Percentiles rank a stretch among this genome's conserved stretches.
Evolutionary conservation across 2,329 filamentous ascomycete species (phyloP).

Genomic region (Colletotrichum sp.): DNA sequence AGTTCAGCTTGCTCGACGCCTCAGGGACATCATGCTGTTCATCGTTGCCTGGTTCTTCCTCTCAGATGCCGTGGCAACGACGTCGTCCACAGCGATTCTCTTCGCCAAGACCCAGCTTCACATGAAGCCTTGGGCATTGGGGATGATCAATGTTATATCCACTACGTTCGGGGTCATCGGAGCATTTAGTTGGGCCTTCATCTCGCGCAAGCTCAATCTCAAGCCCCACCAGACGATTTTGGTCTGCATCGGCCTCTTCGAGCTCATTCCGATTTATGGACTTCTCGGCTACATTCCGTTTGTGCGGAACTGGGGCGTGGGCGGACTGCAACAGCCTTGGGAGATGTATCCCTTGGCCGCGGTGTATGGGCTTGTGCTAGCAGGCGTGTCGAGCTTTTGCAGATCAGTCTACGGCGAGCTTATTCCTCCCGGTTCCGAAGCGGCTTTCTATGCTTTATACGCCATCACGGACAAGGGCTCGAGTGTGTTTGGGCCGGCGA

Average conservation of each 20-base stretch:
- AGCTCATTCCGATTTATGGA: conserved; percentile 91
- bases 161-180: conserved; percentile 85
- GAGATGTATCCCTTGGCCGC: conserved; percentile 95
- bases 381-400: conserved; percentile 92
- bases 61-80: conserved; percentile 92
- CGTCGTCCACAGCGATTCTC: conserved; percentile 90
- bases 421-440: conserved; percentile 92
- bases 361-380: conserved; percentile 91
- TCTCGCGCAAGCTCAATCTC: conserved; percentile 74
- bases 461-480: conserved; percentile 98
- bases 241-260: conserved; percentile 88
- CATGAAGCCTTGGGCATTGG: conserved; percentile 88
- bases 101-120: conserved; percentile 93
- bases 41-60: conserved; percentile 93
- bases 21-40: conserved; percentile 79
- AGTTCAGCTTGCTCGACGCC: conserved; percentile 72
- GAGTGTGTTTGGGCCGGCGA: conserved; percentile 90
- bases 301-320: conserved; percentile 73
- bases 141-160: conserved; percentile 91
- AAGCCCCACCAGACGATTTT: conserved; percentile 88
- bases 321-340: conserved; percentile 92
- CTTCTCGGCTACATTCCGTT: conserved; percentile 86
- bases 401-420: conserved; percentile 91
- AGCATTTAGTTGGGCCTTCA: conserved; percentile 86
- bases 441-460: conserved; percentile 95